phyloP scores from a whole-genome alignment of 805 yeast genomes.

The Ogataea corticis region DNA sequence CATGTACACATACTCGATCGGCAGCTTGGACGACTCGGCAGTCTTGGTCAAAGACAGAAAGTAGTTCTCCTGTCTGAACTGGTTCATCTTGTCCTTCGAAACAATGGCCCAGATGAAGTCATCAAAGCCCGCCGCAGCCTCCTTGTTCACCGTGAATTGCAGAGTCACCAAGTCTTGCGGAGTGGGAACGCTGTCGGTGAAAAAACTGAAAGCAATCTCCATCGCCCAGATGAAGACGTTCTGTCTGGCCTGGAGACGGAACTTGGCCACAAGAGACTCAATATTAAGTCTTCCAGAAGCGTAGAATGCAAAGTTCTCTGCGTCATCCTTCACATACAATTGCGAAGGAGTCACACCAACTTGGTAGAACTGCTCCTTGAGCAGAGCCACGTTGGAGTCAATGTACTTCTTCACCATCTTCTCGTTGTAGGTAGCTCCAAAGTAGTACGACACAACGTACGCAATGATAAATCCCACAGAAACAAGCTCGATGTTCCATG shows the following conservation, averaged over 20 bases:
- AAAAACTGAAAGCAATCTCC: conserved; percentile 61
- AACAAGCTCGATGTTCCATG: conserved; percentile 75
- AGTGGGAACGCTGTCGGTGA: conserved; percentile 53
- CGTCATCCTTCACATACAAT: conserved; percentile 59
- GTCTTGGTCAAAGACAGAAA: conserved; percentile 84
- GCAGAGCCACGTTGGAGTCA: conserved; percentile 43
- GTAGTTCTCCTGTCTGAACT: conserved; percentile 72
- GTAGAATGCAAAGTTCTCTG: conserved; percentile 63
- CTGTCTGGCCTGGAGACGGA: conserved; percentile 76
- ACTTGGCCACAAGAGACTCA: conserved; percentile 56
- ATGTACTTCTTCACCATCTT: conserved; percentile 55
- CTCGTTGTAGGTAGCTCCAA: conserved; percentile 64
- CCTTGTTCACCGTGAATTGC: conserved; percentile 53
- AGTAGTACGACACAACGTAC: conserved; percentile 50
- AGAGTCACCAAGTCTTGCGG: conserved; percentile 65
- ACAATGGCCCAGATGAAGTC: conserved; percentile 83
- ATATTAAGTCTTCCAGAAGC: conserved; percentile 89
- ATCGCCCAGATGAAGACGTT: conserved; percentile 66
- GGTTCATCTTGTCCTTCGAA: conserved; percentile 79
- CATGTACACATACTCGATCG: conserved; percentile 81
- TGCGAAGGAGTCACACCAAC: conserved; percentile 58
- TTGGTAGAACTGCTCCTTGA: conserved; percentile 71
- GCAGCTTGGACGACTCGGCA: conserved; percentile 67
- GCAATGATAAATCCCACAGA: conserved; percentile 52
- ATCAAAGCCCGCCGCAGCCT: conserved; percentile 47